A percentile compares a stretch with the other conserved stretches of the same genome.
Conservation (phyloP, 495 filamentous ascomycete species). For the Bathelium albidoporum region DNA sequence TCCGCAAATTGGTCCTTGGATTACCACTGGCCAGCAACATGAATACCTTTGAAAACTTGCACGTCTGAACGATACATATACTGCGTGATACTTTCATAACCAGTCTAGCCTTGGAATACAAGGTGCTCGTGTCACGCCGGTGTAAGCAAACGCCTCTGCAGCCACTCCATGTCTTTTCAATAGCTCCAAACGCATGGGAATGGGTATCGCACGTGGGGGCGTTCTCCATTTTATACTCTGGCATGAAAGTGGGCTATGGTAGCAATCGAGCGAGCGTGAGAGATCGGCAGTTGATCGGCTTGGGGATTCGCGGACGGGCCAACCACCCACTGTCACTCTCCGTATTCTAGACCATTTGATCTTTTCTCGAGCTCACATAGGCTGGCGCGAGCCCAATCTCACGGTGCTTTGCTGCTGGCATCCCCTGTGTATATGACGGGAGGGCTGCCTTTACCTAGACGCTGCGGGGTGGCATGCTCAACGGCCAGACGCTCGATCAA, state of each 20-base stretch:
- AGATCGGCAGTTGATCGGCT: neutral
- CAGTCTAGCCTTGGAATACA: neutral
- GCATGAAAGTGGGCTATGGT: neutral
- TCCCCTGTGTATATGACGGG: neutral
- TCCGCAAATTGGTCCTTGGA: too few relatives aligned
- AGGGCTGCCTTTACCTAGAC: neutral
- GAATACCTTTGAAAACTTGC: too few relatives aligned
- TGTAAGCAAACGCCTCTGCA: neutral
- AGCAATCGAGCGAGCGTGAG: neutral
- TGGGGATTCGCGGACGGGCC: neutral
- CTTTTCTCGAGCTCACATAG: neutral
- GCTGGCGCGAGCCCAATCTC: neutral
- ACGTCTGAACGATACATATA: neutral
- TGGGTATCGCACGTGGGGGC: too few relatives aligned
- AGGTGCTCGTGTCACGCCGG: neutral
- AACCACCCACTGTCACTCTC: too few relatives aligned
- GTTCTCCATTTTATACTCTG: neutral
- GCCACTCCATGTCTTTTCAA: neutral
- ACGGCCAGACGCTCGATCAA: neutral
- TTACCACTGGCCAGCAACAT: too few relatives aligned
- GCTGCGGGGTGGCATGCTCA: neutral
- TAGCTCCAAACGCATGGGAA: neutral
- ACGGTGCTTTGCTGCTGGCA: neutral
- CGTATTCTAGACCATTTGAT: neutral
- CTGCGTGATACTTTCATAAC: neutral